These are phyloP conservation scores for Prunus armeniaca DNA, from an alignment of 306 rosid genomes.

Conservation along the genomic window DNA sequence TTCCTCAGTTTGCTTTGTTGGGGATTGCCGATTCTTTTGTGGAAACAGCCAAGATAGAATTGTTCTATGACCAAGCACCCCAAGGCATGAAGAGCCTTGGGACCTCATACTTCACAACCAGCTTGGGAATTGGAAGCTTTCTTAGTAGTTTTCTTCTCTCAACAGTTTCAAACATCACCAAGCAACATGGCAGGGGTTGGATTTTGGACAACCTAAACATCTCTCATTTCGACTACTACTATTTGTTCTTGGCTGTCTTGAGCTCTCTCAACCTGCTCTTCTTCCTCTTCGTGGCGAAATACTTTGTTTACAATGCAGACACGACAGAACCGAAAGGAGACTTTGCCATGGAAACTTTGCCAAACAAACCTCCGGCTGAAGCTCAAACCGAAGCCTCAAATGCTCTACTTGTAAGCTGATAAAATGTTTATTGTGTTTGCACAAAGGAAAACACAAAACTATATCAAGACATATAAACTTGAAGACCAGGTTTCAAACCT, in stretches of 20 bases:
- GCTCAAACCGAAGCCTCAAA: conserved; percentile 5
- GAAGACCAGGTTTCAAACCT: background rate
- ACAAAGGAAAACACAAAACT: background rate
- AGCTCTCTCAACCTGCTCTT: conserved; percentile 59
- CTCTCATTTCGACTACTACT: conserved; percentile 63
- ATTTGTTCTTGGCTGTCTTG: conserved; percentile 56
- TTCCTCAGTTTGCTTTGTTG: conserved; percentile 69
- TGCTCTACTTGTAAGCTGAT: conserved; percentile 11
- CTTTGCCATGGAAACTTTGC: conserved; percentile 21
- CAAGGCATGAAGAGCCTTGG: conserved; percentile 77
- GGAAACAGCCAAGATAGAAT: conserved; percentile 73
- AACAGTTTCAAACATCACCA: conserved; percentile 49
- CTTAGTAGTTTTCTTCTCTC: conserved; percentile 56
- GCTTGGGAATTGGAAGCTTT: conserved; percentile 62
- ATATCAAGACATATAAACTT: background rate
- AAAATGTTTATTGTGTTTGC: background rate
- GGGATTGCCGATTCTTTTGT: conserved; percentile 68
- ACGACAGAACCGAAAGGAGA: conserved; percentile 21
- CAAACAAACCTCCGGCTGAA: conserved; percentile 9
- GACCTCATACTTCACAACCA: conserved; percentile 58
- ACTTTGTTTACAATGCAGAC: conserved; percentile 54
- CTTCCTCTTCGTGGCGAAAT: conserved; percentile 59
- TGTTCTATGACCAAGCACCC: conserved; percentile 89
- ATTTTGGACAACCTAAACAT: conserved; percentile 62
- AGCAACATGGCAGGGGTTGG: conserved; percentile 63